phyloP scores from a whole-genome alignment of 192 early-diverging fungal genomes.

The Haplosporangium gracile region DNA sequence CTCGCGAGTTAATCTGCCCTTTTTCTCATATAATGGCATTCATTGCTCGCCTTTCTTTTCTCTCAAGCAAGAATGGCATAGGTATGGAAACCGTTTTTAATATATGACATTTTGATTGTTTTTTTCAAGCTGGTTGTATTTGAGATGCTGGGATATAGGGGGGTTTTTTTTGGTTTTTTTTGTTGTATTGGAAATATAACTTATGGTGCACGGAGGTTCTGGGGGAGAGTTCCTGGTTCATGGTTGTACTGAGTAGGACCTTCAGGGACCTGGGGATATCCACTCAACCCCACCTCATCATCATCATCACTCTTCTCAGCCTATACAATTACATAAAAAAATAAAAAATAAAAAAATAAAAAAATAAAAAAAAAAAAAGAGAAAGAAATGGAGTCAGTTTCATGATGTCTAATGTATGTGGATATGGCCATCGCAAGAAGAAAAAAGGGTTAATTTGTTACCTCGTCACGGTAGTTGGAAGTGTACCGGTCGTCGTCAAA shows the following conservation, averaged over 20 bases:
- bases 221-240: slow-evolving; percentile 29
- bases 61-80: background rate
- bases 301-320: slow-evolving; percentile 1
- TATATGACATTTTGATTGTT: background rate
- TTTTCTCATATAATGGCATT: no score
- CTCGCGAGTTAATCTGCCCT: background rate
- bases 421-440: no score
- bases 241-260: slow-evolving; percentile 28
- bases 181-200: background rate
- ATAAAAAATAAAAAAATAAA: slow-evolving; percentile 6
- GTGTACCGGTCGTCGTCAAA: slow-evolving; percentile 56
- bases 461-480: slow-evolving; percentile 34
- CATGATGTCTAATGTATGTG: no score
- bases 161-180: background rate
- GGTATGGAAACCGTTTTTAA: no score
- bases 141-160: background rate
- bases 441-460: background rate
- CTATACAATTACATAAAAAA: background rate
- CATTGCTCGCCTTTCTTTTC: background rate
- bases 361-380: slow-evolving; percentile 7
- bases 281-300: slow-evolving; percentile 28
- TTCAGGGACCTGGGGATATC: slow-evolving; percentile 35
- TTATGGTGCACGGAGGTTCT: slow-evolving; percentile 24
- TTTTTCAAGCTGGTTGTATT: slow-evolving; percentile 5
- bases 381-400: background rate